Conservation (phyloP, 176 grass and related monocot genomes). For the Metroxylon sagu region DNA sequence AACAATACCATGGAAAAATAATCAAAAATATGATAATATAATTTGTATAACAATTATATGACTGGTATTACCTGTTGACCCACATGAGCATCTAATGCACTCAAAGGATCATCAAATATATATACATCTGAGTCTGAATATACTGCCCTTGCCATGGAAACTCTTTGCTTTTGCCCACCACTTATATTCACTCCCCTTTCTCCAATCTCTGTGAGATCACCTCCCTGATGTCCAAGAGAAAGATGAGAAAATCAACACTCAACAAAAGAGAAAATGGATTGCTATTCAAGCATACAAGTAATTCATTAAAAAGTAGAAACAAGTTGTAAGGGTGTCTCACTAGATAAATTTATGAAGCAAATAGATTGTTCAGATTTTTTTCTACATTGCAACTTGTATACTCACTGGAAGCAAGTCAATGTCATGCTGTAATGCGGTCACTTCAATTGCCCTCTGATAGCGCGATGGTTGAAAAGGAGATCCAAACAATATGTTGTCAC, state of each 20-base stretch:
- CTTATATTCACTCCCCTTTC: slow-evolving; percentile 99
- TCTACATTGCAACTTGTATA: not conserved
- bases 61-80: slow-evolving; percentile 65
- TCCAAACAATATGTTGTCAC: slow-evolving; percentile 97
- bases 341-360: no score
- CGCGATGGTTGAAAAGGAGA: slow-evolving; percentile 62
- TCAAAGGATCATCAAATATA: slow-evolving; percentile 98
- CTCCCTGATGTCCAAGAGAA: slow-evolving; percentile 46
- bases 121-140: slow-evolving; percentile 97
- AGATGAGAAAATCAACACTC: no score
- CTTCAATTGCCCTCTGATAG: slow-evolving; percentile 65
- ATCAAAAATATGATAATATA: slow-evolving; percentile 14
- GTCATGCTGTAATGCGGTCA: slow-evolving; percentile 75
- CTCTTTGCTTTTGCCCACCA: slow-evolving; percentile 96
- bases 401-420: slow-evolving; percentile 84
- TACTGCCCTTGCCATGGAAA: slow-evolving; percentile 99
- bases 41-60: no score
- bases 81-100: slow-evolving; percentile 98
- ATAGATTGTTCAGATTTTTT: no score
- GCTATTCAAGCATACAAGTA: no score
- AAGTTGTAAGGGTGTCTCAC: no score
- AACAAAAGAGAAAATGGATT: no score
- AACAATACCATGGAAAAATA: no score
- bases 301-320: no score
- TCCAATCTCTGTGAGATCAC: slow-evolving; percentile 96